Percentiles rank a stretch among this genome's conserved stretches.
Evolutionary conservation across 495 filamentous ascomycete species (phyloP).

Genomic region (Penicillium taxi): DNA sequence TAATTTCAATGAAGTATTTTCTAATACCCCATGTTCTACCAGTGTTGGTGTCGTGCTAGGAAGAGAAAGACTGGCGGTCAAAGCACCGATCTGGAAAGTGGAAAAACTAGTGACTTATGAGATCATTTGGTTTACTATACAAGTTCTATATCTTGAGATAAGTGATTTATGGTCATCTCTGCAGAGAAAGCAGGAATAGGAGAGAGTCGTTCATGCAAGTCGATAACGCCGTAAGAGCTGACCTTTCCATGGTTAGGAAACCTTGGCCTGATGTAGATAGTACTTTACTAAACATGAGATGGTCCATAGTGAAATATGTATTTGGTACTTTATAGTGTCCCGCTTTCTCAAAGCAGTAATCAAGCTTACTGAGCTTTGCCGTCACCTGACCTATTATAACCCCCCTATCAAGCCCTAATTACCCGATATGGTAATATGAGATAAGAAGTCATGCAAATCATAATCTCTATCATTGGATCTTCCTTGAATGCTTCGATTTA

Average conservation of each 20-base stretch:
- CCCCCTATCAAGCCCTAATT: conserved; percentile 17
- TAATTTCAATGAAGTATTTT: not conserved
- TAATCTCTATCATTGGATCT: conserved; percentile 8
- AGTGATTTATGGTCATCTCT: too few relatives aligned
- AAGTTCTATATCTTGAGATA: too few relatives aligned
- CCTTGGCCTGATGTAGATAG: not conserved
- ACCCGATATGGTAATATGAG: conserved; percentile 16
- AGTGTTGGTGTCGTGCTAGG: conserved; percentile 1
- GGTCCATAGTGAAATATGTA: not conserved
- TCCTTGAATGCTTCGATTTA: conserved; percentile 23
- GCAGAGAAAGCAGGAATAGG: not conserved
- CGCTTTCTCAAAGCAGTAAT: too few relatives aligned
- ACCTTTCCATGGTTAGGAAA: too few relatives aligned
- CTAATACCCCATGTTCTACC: not conserved
- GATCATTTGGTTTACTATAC: too few relatives aligned
- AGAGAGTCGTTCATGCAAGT: not conserved
- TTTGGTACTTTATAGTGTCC: too few relatives aligned
- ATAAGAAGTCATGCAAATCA: conserved; percentile 18
- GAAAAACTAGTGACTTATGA: too few relatives aligned
- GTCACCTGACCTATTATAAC: conserved; percentile 4
- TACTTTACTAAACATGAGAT: not conserved
- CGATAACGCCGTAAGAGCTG: not conserved
- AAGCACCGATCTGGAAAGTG: too few relatives aligned
- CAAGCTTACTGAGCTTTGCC: too few relatives aligned
- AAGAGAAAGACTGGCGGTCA: conserved; percentile 9